Conservation (phyloP, 352 stramenopile genomes). For the Phytopythium oedochilum region DNA sequence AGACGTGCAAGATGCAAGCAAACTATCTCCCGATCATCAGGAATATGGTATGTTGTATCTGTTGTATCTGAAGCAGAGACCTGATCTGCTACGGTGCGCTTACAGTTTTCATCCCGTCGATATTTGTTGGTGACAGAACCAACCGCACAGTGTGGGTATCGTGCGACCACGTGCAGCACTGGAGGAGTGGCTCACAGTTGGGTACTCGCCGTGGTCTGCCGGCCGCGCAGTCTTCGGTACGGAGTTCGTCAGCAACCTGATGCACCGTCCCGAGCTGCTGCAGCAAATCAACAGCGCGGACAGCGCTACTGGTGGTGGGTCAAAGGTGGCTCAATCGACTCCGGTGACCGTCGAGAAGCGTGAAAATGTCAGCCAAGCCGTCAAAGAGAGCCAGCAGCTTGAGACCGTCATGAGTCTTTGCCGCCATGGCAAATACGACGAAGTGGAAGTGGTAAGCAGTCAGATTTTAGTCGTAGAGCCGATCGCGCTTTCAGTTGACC, state of each 20-base stretch:
- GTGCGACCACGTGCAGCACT: constrained; percentile 78
- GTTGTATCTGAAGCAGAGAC: neutral
- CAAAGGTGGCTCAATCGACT: neutral
- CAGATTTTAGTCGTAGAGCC: too few relatives aligned
- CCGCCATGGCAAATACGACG: constrained; percentile 88
- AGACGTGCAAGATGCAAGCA: constrained; percentile 73
- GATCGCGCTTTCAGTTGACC: too few relatives aligned
- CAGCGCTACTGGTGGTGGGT: neutral
- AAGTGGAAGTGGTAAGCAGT: constrained; percentile 72
- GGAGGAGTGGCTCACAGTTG: constrained; percentile 86
- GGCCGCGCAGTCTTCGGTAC: constrained; percentile 54
- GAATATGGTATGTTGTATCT: constrained; percentile 39
- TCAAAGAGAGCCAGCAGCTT: constrained; percentile 87
- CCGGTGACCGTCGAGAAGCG: constrained; percentile 34
- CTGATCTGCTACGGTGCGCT: neutral
- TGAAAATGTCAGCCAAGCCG: constrained; percentile 73
- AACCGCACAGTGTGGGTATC: constrained; percentile 82
- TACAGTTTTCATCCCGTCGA: neutral
- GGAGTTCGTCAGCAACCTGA: constrained; percentile 63
- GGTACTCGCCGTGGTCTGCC: constrained; percentile 92
- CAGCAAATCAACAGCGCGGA: constrained; percentile 16
- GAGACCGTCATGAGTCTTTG: constrained; percentile 88
- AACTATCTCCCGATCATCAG: constrained; percentile 74
- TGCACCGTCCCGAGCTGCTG: constrained; percentile 47
- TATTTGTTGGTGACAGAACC: constrained; percentile 39